Evolutionary conservation across 2,329 filamentous ascomycete species (phyloP), one percentile per base, ranked within the genome.

Genomic region (Xylaria sp.): DNA sequence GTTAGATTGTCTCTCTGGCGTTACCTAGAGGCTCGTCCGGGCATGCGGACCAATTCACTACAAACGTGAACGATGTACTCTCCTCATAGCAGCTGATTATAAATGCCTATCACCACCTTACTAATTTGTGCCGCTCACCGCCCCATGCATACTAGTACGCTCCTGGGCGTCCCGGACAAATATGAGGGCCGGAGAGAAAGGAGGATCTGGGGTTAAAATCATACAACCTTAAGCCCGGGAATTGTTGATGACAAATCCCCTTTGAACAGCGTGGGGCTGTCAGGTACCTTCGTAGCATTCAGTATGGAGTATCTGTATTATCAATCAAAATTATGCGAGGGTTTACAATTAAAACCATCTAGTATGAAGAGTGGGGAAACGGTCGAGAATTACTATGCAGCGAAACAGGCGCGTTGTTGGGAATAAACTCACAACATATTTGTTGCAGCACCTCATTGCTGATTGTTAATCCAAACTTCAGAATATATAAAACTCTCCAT

Each of bases 401-500:
- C 14, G 14, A 27, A 34, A 54, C 51, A 12, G 8, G 7, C 27
- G 51, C 27, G 51, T 54, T 12, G 51, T 32, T 54, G 27, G 3
- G 27, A 34, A 32, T 12, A 54, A 54, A 27, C 27, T 54, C 27
- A 8, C 12, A 27, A 9, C 27, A 54, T 34, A 32, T 30, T 14
- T 9, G 34, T n/a, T 1, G 27, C 14, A 32, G 27, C 51, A 54
- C 30, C 51, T 19, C 7, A 32, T 34, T 54, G 27, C 2, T 54
- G 27, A 17, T n/a, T 54, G 51, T 54, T 34, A 30, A 32, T 8
- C 27, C 24, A 30, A 32, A 34, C 51, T 54, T 47, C 19, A 42
- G 17, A 21, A 42, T 45, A 27, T 50, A 59, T 59, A 59, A 59
- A 59, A 59, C 56, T 50, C 12, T 59, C n/a, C 27, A 36, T 36